These are phyloP conservation scores for Diaporthe humulicola DNA, from an alignment of 2,329 filamentous ascomycete genomes.

Conservation along the genomic window DNA sequence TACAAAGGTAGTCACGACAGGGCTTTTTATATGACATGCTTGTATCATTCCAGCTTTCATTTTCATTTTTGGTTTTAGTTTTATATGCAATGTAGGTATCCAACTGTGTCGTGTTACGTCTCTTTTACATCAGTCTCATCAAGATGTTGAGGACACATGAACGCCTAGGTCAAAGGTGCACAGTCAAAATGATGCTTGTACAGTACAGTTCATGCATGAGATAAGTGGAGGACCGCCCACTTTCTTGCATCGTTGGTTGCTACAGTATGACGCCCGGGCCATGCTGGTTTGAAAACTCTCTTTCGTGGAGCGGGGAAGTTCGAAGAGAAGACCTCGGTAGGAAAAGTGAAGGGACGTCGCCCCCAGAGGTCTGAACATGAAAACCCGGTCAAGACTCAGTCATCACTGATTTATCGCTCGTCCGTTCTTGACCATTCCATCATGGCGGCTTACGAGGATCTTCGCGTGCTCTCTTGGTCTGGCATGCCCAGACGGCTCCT, in stretches of 20 bases:
- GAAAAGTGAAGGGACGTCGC: neutral
- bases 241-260: neutral
- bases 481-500: slow-evolving; percentile 4
- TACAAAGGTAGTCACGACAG: too few species aligned
- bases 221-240: neutral
- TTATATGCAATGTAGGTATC: too few species aligned
- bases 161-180: too few species aligned
- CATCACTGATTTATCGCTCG: neutral
- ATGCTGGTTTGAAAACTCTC: neutral
- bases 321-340: neutral
- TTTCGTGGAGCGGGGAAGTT: neutral
- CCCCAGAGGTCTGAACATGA: neutral
- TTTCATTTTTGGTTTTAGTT: too few species aligned
- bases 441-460: neutral
- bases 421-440: neutral
- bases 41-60: too few species aligned
- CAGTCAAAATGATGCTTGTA: neutral
- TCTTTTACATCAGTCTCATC: too few species aligned
- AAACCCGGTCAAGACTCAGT: neutral
- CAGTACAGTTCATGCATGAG: neutral
- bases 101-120: too few species aligned
- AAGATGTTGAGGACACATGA: too few species aligned
- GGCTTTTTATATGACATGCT: too few species aligned
- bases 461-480: neutral
- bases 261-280: neutral